Base-by-base conservation (phyloP, 208 protist species). In the Angomonas ambiguus region DNA sequence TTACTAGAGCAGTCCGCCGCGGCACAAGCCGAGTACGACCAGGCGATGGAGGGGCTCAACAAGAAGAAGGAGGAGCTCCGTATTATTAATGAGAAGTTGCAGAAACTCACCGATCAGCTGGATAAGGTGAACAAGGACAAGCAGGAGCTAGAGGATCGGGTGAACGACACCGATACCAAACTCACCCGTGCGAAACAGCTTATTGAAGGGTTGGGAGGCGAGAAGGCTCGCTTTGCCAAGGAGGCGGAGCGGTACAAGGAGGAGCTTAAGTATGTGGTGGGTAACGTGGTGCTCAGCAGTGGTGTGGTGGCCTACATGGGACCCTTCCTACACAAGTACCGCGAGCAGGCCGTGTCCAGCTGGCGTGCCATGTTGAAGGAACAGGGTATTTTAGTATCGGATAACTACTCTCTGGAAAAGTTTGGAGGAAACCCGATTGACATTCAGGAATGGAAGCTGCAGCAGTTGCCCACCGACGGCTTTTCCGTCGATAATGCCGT, bases 251-350 rank as follows among this genome's bases (percentile, higher is more conserved):
- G 83, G 13, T 93, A 95, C 65, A 79, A 79, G 53, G 84, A 93
- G 63, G 82, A 91, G 62, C 83, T 93, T 42, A 67, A 70, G 51
- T 94, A 94, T 77, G 79, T 98, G 1, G 80, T 94, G 2, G 97
- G 97, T 53, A 96, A 99, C 77, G 90, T 98, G 34, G 62, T 98
- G n/a, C 64, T 99, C 30, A 92, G 93, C 53, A 72, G 96, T 11
- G 97, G 92, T 31, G 91, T 98, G 10, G 80, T 99, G 22, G 92
- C 95, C 6, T 99, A 99, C 85, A 76, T 98, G 62, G 98, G 98
- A 1, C 89, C 96, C 1, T 99, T 99, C 67, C 85, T 95, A 41
- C 79, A 91, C 65, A 84, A 93, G 68, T 99, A 97, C 81, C 91
- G 98, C 57, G 27, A 82, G 41, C 65, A 77, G 51, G 75, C 85